Evolutionary conservation across 2,329 filamentous ascomycete species (phyloP), one percentile per base, ranked within the genome.

Genomic region (Aspergillus uvarum): DNA sequence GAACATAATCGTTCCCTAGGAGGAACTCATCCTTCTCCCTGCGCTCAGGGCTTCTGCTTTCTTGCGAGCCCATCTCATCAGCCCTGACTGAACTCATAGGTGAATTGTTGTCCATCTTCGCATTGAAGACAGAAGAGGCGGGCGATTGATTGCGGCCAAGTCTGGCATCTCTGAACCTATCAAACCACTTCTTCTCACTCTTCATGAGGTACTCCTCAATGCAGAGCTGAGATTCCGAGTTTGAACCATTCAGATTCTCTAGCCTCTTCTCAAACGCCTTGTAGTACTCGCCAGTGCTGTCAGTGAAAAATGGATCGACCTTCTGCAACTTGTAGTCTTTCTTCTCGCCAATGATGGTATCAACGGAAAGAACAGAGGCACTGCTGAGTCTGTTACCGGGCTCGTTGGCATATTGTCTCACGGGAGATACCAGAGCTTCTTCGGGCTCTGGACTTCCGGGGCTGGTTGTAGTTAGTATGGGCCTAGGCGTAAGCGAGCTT

Each of bases 161-260:
- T 70, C 84, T 85, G 50, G 83, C 85, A 62, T 85, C 79, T 54
- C 85, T 79, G 69, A 86, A 83, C 32, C 80, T 76, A 58, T 80
- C 78, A 67, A 87, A 89, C 87, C 87, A 89, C 63, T 86, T 81
- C 77, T 88, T 88, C 72, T 89, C 86, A 24, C 84, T 86, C 68
- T 85, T 85, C 61, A 83, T 81, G 12, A 89, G 76, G 69, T 84
- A 89, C 47, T 86, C 81, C 65, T 89, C 87, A 59, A 89, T 87
- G 68, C 87, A 89, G 8, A 88, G 76, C 32, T 83, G 77, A 1
- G 76, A 80, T 61, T 85, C 81, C 0, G 85, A 88, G 61, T 83
- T 87, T 62, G 81, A 79, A 8, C 82, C 85, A 50, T 77, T 82
- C 16, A 89, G 76, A 2, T 74, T 72, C 32, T 85, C 81, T 1